These are phyloP conservation scores for Alisma plantagoaquatica DNA, from an alignment of 106 monocot species.

Conservation along the genomic window DNA sequence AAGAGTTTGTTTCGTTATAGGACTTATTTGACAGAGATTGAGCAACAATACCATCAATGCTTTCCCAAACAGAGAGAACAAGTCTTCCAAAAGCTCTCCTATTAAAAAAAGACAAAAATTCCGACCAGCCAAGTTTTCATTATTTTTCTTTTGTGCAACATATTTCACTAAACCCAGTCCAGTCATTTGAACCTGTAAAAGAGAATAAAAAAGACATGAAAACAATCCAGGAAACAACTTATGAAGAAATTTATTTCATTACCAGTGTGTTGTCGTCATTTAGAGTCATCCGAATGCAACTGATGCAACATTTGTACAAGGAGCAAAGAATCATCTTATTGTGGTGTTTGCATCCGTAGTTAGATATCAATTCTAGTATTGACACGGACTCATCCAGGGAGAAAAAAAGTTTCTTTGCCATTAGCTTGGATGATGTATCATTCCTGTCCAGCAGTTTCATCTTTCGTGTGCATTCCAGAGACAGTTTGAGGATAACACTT, in stretches of 20 bases:
- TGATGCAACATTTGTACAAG: constrained; percentile 33
- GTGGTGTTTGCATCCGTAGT: too few species aligned
- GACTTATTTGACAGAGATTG: too few species aligned
- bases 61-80: constrained; percentile 52
- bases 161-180: constrained; percentile 55
- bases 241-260: not conserved
- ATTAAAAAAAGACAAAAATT: constrained; percentile 34
- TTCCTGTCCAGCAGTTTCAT: constrained; percentile 30
- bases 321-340: constrained; percentile 12
- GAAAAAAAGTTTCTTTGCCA: constrained; percentile 51
- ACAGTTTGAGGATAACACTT: constrained; percentile 27
- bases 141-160: constrained; percentile 48
- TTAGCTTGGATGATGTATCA: constrained; percentile 30
- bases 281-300: constrained; percentile 35
- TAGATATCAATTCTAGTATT: too few species aligned
- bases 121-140: constrained; percentile 22
- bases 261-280: constrained; percentile 54
- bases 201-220: not conserved
- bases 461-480: constrained; percentile 42
- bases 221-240: too few species aligned
- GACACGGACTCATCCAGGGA: constrained; percentile 55
- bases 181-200: constrained; percentile 47
- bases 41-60: constrained; percentile 61
- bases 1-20: too few species aligned
- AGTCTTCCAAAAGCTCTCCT: constrained; percentile 60